Conservation (phyloP, 2,329 filamentous ascomycete species). For the Fusarium lyarnte region DNA sequence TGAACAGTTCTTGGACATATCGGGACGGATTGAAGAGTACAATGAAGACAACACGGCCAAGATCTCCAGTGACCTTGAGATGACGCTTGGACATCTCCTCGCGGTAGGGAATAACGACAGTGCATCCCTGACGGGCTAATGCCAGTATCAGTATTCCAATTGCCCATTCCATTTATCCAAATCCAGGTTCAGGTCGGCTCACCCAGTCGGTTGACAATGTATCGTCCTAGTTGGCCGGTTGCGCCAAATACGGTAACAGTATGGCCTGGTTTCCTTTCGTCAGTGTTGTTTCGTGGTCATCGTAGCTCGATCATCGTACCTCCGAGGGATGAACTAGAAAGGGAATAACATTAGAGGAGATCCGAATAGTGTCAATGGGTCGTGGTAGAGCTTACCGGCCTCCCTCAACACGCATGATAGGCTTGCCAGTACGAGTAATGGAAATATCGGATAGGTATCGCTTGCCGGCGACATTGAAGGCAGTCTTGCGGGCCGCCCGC, state of each 20-base stretch:
- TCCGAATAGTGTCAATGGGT: constrained; percentile 38
- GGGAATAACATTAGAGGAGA: constrained; percentile 40
- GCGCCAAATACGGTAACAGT: constrained; percentile 98
- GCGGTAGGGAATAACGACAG: constrained; percentile 89
- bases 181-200: constrained; percentile 33
- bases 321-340: constrained; percentile 81
- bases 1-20: background rate
- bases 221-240: constrained; percentile 93
- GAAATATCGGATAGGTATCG: constrained; percentile 80
- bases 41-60: constrained; percentile 88
- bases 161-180: background rate
- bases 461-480: constrained; percentile 59
- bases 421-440: constrained; percentile 96
- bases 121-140: constrained; percentile 89
- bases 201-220: constrained; percentile 96
- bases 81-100: constrained; percentile 99
- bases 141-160: constrained; percentile 33
- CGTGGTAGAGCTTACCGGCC: constrained; percentile 73
- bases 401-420: constrained; percentile 87
- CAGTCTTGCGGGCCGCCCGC: constrained; percentile 62
- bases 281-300: constrained; percentile 35
- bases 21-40: constrained; percentile 56
- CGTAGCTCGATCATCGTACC: constrained; percentile 62
- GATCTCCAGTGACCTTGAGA: constrained; percentile 93
- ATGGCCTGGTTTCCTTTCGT: constrained; percentile 70